phyloP scores from a whole-genome alignment of 805 yeast genomes.

The Starmera pachycereana region DNA sequence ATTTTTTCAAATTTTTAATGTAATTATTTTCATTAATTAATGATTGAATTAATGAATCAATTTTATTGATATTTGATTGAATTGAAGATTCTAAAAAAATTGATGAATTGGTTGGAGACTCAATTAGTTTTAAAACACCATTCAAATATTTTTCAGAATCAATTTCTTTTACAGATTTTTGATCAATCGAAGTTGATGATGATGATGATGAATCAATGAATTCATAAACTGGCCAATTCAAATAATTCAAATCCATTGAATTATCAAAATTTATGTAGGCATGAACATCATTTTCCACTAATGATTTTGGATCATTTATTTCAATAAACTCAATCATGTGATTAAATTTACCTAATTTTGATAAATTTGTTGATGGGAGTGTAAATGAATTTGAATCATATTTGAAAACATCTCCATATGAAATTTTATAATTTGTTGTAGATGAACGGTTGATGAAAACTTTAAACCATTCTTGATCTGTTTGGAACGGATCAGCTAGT shows the following conservation, averaged over 20 bases:
- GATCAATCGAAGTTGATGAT: background rate
- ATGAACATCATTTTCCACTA: slow-evolving; percentile 20
- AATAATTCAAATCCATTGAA: background rate
- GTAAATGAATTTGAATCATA: slow-evolving; percentile 7
- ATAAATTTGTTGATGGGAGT: slow-evolving; percentile 20
- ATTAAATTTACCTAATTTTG: background rate
- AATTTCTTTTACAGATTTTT: slow-evolving; percentile 11
- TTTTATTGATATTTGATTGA: slow-evolving; percentile 13
- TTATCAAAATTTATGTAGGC: slow-evolving; percentile 15
- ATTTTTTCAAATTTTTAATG: slow-evolving; percentile 7
- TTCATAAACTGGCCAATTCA: slow-evolving; percentile 13
- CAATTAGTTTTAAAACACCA: slow-evolving; percentile 14
- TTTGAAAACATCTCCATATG: slow-evolving; percentile 15
- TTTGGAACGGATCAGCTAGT: slow-evolving; percentile 22
- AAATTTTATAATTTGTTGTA: slow-evolving; percentile 6
- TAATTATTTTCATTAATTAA: slow-evolving; percentile 11
- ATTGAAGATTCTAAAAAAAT: slow-evolving; percentile 16
- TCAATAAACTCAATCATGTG: slow-evolving; percentile 19
- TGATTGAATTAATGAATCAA: slow-evolving; percentile 7
- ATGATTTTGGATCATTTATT: slow-evolving; percentile 2
- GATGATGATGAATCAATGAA: slow-evolving; percentile 7
- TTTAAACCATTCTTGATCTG: slow-evolving; percentile 22
- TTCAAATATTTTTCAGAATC: slow-evolving; percentile 15
- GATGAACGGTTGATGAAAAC: slow-evolving; percentile 5
- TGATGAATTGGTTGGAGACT: slow-evolving; percentile 20